phyloP scores from a whole-genome alignment of 106 monocot species.

The Triglochin maritima region DNA sequence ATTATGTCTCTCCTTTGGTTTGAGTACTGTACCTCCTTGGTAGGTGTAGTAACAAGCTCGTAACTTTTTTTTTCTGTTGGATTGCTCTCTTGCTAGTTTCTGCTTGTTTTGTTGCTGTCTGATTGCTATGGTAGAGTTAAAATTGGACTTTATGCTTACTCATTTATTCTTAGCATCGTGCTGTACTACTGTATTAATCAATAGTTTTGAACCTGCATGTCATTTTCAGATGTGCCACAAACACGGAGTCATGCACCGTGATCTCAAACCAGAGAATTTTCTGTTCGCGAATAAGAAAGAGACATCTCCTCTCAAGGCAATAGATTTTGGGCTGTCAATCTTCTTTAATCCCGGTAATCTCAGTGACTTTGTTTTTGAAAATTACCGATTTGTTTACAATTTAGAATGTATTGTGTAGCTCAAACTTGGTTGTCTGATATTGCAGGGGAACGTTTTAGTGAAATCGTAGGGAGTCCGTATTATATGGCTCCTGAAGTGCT shows the following conservation, averaged over 20 bases:
- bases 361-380: neutral
- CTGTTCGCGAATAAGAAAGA: constrained; percentile 19
- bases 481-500: constrained; percentile 21
- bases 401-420: too few relatives aligned
- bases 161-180: too few relatives aligned
- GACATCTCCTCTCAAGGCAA: constrained; percentile 18
- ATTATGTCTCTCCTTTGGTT: too few relatives aligned
- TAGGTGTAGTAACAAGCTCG: too few relatives aligned
- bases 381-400: neutral
- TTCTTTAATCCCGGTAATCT: constrained; percentile 16
- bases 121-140: too few relatives aligned
- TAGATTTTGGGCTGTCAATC: constrained; percentile 17
- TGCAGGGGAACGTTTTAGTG: constrained; percentile 12
- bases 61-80: too few relatives aligned
- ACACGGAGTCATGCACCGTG: constrained; percentile 19
- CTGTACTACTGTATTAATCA: too few relatives aligned
- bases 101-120: too few relatives aligned
- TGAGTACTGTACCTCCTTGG: too few relatives aligned
- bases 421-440: neutral
- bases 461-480: constrained; percentile 20
- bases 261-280: constrained; percentile 22
- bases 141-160: too few relatives aligned
- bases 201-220: neutral
- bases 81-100: too few relatives aligned
- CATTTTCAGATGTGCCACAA: constrained; percentile 14